Conservation (phyloP, 2,329 filamentous ascomycete genomes). For the Venturia pyrina region DNA sequence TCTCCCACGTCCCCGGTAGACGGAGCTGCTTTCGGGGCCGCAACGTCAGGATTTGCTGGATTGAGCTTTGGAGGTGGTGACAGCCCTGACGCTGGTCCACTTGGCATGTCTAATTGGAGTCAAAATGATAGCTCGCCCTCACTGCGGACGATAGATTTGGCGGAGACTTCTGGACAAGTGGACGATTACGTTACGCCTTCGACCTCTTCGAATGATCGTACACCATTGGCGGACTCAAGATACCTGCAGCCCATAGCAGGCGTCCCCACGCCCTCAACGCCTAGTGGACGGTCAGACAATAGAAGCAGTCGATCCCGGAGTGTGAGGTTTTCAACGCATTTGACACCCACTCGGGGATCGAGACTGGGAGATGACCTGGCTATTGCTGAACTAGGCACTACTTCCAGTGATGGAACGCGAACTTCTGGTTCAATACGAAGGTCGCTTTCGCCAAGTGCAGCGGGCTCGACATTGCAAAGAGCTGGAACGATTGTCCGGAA, state of each 20-base stretch:
- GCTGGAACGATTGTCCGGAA: constrained; percentile 45
- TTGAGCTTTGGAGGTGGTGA: constrained; percentile 32
- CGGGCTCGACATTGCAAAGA: constrained; percentile 37
- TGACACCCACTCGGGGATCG: constrained; percentile 19
- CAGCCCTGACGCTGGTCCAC: neutral
- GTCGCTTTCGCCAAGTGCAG: constrained; percentile 35
- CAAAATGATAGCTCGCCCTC: constrained; percentile 8
- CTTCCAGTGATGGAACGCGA: constrained; percentile 48
- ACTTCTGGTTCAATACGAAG: constrained; percentile 39
- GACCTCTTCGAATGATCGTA: constrained; percentile 46
- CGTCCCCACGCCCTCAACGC: constrained; percentile 25
- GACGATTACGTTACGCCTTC: constrained; percentile 44
- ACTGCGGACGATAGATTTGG: neutral
- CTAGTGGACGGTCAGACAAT: constrained; percentile 35
- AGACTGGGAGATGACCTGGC: constrained; percentile 51
- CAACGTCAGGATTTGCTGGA: constrained; percentile 36
- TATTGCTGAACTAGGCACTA: constrained; percentile 48
- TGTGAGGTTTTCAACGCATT: constrained; percentile 40
- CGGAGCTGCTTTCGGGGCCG: constrained; percentile 36
- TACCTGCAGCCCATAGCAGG: constrained; percentile 49
- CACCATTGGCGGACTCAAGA: constrained; percentile 47
- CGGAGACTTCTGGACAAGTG: constrained; percentile 36
- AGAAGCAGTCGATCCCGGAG: constrained; percentile 44
- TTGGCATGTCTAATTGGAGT: constrained; percentile 4
- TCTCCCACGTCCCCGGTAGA: constrained; percentile 33